Base-by-base conservation (phyloP, 495 filamentous ascomycete species). In the Clohesyomyces aquaticus region DNA sequence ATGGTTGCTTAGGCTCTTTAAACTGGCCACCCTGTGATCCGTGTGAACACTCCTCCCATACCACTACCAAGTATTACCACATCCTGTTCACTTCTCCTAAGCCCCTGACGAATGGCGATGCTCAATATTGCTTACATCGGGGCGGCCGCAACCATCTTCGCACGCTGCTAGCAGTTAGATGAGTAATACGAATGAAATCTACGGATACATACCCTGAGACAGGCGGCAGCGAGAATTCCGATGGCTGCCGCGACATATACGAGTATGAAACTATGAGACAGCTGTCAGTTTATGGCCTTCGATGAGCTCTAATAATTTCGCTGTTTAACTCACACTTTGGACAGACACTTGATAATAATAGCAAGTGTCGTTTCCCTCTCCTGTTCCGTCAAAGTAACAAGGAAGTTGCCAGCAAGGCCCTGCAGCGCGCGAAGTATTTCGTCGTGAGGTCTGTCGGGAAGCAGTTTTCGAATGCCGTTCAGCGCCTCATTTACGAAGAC, bases 401-500 rank as follows among this genome's bases (percentile, higher is more conserved):
- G 45, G 9, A 48, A 48, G 45, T 48, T 25, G 6, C 45, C 45
- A 25, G 6, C 18, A 25, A 48, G 45, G n/a, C 45, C 45, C 45
- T 48, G 45, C 45, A 48, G 45, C 4, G 45, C 45, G 45, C 45
- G 45, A 8, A 54, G 27, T 8, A 54, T 21, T 22, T 26, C 8
- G 4, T 54, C 27, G 22, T 22, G 50, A 9, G 50, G 22, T 4
- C 12, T 4, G 50, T 22, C n/a, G 27, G 26, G 4, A 8, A 54
- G 18, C 28, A 32, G 22, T 26, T 27, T 32, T 54, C 27, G 50
- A 26, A 54, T 8, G n/a, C 27, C 27, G n/a, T 11, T 27, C 29
- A 50, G 14, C 14, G 55, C 55, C 21, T 49, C 25, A 41, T 59
- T 59, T 3, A 59, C 42, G 41, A 59, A 59, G 11, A 59, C 26